A percentile compares a stretch with the other conserved stretches of the same genome.
Evolutionary conservation across 1,284 basidiomycete species (phyloP).

Genomic region (Apiotrichum akiyoshidainum): DNA sequence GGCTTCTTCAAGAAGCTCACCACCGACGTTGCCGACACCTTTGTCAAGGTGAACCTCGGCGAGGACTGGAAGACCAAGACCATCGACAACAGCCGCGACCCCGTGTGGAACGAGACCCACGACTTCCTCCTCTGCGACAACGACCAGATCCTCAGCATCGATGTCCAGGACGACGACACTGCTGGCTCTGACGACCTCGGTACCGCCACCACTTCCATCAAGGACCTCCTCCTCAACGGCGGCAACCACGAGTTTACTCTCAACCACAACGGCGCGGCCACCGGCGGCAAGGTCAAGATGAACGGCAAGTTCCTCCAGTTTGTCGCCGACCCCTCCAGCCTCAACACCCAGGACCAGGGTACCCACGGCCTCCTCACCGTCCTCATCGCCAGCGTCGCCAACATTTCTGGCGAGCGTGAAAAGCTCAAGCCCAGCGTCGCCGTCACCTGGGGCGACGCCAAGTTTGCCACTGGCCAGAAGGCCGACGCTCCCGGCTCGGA

Average conservation of each 20-base stretch:
- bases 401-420: slow-evolving; percentile 10
- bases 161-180: slow-evolving; percentile 12
- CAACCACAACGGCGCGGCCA: slow-evolving; percentile 5
- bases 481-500: slow-evolving; percentile 14
- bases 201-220: slow-evolving; percentile 2
- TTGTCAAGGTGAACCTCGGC: slow-evolving; percentile 9
- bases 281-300: slow-evolving; percentile 4
- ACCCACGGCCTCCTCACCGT: slow-evolving; percentile 13
- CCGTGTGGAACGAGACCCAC: slow-evolving; percentile 16
- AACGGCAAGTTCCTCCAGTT: slow-evolving; percentile 12
- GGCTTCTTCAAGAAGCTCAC: slow-evolving; percentile 14
- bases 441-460: slow-evolving; percentile 14
- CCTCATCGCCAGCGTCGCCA: slow-evolving; percentile 10
- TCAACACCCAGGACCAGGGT: slow-evolving; percentile 13
- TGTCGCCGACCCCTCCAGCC: slow-evolving; percentile 9
- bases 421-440: slow-evolving; percentile 17
- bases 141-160: slow-evolving; percentile 12
- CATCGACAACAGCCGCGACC: slow-evolving; percentile 15
- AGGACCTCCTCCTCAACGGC: slow-evolving; percentile 10
- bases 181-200: slow-evolving; percentile 9
- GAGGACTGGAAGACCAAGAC: slow-evolving; percentile 14
- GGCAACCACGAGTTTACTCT: slow-evolving; percentile 7
- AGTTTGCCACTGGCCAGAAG: slow-evolving; percentile 16
- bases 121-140: slow-evolving; percentile 14
- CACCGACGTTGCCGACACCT: slow-evolving; percentile 13